A percentile compares a stretch with the other conserved stretches of the same genome.
These are phyloP conservation scores for Taiozyma sp. DNA, from an alignment of 1,139 yeast genomes.

Conservation along the genomic window DNA sequence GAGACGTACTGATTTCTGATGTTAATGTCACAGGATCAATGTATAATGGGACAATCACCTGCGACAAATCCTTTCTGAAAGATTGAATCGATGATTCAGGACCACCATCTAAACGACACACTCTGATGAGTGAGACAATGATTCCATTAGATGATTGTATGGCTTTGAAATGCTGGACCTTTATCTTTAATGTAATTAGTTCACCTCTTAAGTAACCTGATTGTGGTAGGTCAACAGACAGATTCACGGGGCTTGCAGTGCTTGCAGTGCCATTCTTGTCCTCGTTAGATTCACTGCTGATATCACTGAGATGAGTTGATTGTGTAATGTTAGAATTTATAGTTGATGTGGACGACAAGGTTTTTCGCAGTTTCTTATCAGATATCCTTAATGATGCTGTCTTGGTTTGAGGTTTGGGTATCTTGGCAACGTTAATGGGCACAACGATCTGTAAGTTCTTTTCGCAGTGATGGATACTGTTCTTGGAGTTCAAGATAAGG, in stretches of 20 bases:
- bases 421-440: conserved; percentile 65
- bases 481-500: conserved; percentile 6
- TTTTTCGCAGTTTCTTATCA: conserved; percentile 28
- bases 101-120: conserved; percentile 70
- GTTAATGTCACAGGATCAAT: conserved; percentile 62
- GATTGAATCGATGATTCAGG: conserved; percentile 64
- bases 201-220: conserved; percentile 81
- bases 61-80: conserved; percentile 79
- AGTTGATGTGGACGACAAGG: conserved; percentile 49
- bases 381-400: conserved; percentile 50
- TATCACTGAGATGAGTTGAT: conserved; percentile 13
- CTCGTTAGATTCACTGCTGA: conserved; percentile 13
- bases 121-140: conserved; percentile 72
- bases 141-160: conserved; percentile 72
- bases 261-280: background rate
- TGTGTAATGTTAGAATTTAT: conserved; percentile 34
- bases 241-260: conserved; percentile 32
- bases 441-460: conserved; percentile 55
- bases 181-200: conserved; percentile 61
- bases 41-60: conserved; percentile 70
- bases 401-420: conserved; percentile 67
- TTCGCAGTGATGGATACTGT: conserved; percentile 35
- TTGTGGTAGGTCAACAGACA: conserved; percentile 54
- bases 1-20: conserved; percentile 54
- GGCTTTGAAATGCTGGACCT: conserved; percentile 62